Evolutionary conservation across 1,139 yeast species (phyloP).

Genomic region (Suhomyces atakaporum): DNA sequence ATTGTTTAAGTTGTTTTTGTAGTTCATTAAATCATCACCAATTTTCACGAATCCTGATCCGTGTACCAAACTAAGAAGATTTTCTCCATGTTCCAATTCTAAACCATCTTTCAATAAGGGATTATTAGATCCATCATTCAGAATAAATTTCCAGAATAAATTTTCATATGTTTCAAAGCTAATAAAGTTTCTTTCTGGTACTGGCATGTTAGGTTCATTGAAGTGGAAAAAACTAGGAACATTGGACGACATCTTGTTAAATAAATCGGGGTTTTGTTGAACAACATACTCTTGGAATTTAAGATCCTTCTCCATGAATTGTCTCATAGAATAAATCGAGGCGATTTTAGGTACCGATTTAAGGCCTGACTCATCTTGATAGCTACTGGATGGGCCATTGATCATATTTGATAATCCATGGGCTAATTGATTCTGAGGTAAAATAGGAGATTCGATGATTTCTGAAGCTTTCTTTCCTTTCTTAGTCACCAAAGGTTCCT

Average conservation of each 20-base stretch:
- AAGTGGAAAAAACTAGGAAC: conserved; percentile 13
- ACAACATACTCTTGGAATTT: conserved; percentile 40
- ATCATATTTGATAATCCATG: conserved; percentile 24
- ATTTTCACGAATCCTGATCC: conserved; percentile 29
- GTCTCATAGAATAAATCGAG: conserved; percentile 49
- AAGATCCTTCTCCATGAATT: conserved; percentile 54
- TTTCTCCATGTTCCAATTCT: conserved; percentile 34
- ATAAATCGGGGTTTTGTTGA: conserved; percentile 20
- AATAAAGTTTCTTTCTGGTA: conserved; percentile 25
- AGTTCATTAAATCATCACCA: conserved; percentile 30
- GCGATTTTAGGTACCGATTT: conserved; percentile 36
- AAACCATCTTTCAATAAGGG: conserved; percentile 25
- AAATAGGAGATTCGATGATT: conserved; percentile 23
- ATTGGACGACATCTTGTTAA: conserved; percentile 17
- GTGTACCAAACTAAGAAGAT: conserved; percentile 25
- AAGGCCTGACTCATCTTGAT: conserved; percentile 32
- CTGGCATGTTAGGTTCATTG: conserved; percentile 17
- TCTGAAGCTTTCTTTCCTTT: conserved; percentile 22
- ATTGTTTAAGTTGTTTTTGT: conserved; percentile 23
- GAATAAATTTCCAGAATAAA: conserved; percentile 47
- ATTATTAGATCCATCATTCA: conserved; percentile 20
- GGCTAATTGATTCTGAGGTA: conserved; percentile 32
- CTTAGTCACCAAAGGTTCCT: conserved; percentile 14
- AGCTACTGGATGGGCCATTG: conserved; percentile 18
- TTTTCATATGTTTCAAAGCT: conserved; percentile 39